phyloP scores from a whole-genome alignment of 2,329 filamentous ascomycete species.

The Hypoxylon sp. region DNA sequence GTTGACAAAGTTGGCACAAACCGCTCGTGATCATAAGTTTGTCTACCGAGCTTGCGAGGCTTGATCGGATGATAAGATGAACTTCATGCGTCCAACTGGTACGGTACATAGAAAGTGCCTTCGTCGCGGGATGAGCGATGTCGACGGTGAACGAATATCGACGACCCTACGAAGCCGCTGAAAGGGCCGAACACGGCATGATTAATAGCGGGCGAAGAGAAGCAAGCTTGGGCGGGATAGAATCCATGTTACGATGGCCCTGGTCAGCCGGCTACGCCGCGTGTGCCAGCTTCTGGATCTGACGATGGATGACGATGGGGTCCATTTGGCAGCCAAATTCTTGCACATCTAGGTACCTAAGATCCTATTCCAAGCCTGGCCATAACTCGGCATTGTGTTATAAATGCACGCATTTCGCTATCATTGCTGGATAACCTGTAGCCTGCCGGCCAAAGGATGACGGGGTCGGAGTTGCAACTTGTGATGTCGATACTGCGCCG shows the following conservation, averaged over 20 bases:
- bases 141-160: background rate
- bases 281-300: constrained; percentile 1
- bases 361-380: background rate
- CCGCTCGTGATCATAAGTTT: too few species aligned
- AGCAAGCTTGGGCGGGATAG: background rate
- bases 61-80: background rate
- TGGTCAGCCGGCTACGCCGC: background rate
- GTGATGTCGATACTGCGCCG: background rate
- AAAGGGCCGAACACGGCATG: background rate
- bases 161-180: background rate
- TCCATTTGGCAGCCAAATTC: background rate
- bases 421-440: background rate
- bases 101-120: background rate
- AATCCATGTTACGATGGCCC: background rate
- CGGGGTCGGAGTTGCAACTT: background rate
- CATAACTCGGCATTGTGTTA: background rate
- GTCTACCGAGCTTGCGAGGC: too few species aligned
- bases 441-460: background rate
- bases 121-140: background rate
- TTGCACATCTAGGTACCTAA: background rate
- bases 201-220: background rate
- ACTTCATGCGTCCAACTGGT: background rate
- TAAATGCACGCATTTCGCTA: background rate
- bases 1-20: too few species aligned
- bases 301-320: constrained; percentile 4